Conservation (phyloP, 306 rosid species). For the Malus fusca region DNA sequence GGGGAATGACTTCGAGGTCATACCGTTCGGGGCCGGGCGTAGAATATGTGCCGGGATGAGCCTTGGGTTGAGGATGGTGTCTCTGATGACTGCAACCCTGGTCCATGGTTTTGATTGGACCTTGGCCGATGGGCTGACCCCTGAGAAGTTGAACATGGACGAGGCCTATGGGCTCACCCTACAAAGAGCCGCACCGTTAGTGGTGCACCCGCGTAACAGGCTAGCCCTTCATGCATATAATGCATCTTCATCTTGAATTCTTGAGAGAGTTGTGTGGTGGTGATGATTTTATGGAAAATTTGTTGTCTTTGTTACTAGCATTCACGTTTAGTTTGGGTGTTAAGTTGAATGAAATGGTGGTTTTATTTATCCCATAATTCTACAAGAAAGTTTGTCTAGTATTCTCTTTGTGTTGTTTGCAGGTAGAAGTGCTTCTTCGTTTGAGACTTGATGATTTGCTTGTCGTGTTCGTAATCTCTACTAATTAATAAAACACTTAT, state of each 20-base stretch:
- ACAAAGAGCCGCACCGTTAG: conserved; percentile 47
- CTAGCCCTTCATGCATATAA: conserved; percentile 27
- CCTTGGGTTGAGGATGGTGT: conserved; percentile 60
- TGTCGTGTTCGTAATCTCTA: fast-evolving
- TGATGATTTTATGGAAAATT: background rate
- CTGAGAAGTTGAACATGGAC: conserved; percentile 57
- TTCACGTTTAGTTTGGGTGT: background rate
- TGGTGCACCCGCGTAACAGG: conserved; percentile 44
- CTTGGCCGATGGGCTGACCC: conserved; percentile 32
- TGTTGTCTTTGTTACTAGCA: background rate
- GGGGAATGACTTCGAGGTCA: conserved; percentile 66
- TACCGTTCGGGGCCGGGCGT: conserved; percentile 80
- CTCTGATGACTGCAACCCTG: conserved; percentile 35
- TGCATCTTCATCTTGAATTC: background rate
- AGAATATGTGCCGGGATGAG: conserved; percentile 71
- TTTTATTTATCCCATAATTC: no score
- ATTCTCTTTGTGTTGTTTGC: no score
- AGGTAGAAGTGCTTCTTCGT: no score
- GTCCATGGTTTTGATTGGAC: conserved; percentile 58
- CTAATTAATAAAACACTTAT: no score
- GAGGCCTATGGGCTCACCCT: conserved; percentile 69
- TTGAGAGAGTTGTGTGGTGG: background rate
- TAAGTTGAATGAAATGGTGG: background rate
- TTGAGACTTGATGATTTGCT: no score
- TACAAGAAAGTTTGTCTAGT: no score